Percentiles rank a stretch among this genome's conserved stretches.
phyloP scores from a whole-genome alignment of 805 yeast genomes.

The Yarrowia bubula region DNA sequence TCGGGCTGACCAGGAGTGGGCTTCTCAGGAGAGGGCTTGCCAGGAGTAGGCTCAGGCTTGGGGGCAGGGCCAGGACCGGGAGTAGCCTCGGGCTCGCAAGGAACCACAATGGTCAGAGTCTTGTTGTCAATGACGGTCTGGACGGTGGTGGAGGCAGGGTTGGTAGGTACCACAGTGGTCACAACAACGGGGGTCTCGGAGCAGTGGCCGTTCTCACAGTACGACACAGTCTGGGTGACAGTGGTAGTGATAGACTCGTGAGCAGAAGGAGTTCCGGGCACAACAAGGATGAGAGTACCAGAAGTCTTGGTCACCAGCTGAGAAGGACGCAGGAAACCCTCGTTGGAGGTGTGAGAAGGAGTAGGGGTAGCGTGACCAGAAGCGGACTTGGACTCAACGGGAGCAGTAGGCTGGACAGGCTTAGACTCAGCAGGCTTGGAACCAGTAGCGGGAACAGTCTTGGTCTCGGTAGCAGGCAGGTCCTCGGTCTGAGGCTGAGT shows the following conservation, averaged over 20 bases:
- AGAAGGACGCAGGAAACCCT: not conserved
- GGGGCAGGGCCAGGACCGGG: not conserved
- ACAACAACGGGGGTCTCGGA: constrained; percentile 3
- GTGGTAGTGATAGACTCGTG: not conserved
- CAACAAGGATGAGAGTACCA: not conserved
- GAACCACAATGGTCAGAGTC: constrained; percentile 83
- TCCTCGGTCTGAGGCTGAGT: not conserved
- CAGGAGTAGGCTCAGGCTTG: not conserved
- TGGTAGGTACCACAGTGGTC: constrained; percentile 8
- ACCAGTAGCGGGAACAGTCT: not conserved
- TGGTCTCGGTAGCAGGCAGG: not conserved
- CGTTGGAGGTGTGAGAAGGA: not conserved
- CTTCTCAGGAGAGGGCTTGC: not conserved
- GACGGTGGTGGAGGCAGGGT: not conserved
- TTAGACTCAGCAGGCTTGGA: not conserved
- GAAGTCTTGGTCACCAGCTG: constrained; percentile 10
- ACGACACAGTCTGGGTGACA: not conserved
- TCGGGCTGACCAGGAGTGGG: not conserved
- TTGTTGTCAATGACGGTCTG: constrained; percentile 87
- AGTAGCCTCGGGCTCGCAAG: not conserved
- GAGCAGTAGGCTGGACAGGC: not conserved
- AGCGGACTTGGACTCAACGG: not conserved
- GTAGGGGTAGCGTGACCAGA: too few relatives aligned
- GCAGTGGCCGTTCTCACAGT: not conserved
- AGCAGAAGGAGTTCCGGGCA: not conserved